Conservation (phyloP, 257 asterid genomes). For the Solanum lycopersicoides region DNA sequence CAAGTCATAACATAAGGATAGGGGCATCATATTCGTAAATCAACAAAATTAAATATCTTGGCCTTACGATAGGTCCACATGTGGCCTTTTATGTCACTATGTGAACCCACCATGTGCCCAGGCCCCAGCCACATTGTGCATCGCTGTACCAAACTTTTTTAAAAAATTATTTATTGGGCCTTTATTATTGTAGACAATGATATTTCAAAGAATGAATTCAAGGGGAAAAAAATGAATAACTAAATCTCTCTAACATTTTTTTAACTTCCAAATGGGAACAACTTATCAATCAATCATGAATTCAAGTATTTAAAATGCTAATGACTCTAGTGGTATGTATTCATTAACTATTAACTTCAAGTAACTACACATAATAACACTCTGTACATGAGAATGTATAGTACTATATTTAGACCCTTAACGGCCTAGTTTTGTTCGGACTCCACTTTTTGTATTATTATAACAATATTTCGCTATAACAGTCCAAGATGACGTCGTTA, state of each 20-base stretch:
- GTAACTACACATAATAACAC: background rate
- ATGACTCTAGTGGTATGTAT: background rate
- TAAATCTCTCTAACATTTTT: background rate
- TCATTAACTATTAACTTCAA: background rate
- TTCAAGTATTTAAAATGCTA: background rate
- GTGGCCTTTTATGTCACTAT: background rate
- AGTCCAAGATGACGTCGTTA: background rate
- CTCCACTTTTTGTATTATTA: background rate
- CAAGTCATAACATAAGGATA: background rate
- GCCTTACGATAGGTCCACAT: background rate
- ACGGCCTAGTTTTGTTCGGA: background rate
- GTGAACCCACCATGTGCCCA: constrained; percentile 6
- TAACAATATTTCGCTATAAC: background rate
- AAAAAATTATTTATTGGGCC: background rate
- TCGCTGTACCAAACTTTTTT: background rate
- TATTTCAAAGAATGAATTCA: background rate
- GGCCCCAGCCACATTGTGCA: background rate
- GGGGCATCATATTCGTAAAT: background rate
- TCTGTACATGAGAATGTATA: background rate
- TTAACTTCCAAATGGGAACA: background rate
- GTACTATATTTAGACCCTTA: background rate
- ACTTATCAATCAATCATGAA: background rate
- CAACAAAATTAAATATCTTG: background rate
- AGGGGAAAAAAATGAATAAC: background rate
- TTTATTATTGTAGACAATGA: background rate